These are phyloP conservation scores for Elsinoe batatas DNA, from an alignment of 2,329 filamentous ascomycete genomes.

Conservation along the genomic window DNA sequence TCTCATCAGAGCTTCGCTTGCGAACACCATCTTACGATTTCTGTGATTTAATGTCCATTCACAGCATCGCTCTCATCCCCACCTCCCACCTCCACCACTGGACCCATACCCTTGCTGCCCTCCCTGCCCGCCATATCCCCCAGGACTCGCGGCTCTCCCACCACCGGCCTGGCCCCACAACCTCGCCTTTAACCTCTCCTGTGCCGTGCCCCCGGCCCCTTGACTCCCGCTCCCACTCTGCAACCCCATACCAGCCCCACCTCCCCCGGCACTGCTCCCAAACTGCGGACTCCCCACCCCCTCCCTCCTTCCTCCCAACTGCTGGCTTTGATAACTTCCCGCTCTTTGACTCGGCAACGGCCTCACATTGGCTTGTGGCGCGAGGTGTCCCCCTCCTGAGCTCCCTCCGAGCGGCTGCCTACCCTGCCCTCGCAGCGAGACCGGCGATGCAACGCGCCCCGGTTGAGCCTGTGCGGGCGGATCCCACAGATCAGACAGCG, in stretches of 20 bases:
- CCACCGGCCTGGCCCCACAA: slow-evolving; percentile 45
- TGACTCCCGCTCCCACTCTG: slow-evolving; percentile 30
- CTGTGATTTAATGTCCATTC: not conserved
- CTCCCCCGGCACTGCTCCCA: not conserved
- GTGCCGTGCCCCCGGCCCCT: slow-evolving; percentile 49
- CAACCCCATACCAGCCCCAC: slow-evolving; percentile 14
- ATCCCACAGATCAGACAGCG: slow-evolving; percentile 53
- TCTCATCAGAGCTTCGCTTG: not conserved
- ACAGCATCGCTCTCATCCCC: not conserved
- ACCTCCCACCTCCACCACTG: not conserved
- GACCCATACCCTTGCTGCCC: not conserved
- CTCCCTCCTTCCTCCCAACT: slow-evolving; percentile 27
- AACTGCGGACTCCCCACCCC: slow-evolving; percentile 27
- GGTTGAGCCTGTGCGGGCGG: slow-evolving; percentile 33
- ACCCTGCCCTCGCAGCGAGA: slow-evolving; percentile 18
- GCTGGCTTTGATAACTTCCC: slow-evolving; percentile 60
- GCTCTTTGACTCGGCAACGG: slow-evolving; percentile 63
- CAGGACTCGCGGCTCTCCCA: slow-evolving; percentile 9
- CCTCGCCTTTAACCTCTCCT: slow-evolving; percentile 72
- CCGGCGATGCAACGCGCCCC: slow-evolving; percentile 25
- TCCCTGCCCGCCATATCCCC: not conserved
- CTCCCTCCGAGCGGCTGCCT: slow-evolving; percentile 25
- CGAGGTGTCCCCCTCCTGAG: slow-evolving; percentile 20
- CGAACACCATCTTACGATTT: not conserved
- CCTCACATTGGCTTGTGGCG: slow-evolving; percentile 39